phyloP scores from a whole-genome alignment of 2,329 filamentous ascomycete species.

The Penicillium sp. region DNA sequence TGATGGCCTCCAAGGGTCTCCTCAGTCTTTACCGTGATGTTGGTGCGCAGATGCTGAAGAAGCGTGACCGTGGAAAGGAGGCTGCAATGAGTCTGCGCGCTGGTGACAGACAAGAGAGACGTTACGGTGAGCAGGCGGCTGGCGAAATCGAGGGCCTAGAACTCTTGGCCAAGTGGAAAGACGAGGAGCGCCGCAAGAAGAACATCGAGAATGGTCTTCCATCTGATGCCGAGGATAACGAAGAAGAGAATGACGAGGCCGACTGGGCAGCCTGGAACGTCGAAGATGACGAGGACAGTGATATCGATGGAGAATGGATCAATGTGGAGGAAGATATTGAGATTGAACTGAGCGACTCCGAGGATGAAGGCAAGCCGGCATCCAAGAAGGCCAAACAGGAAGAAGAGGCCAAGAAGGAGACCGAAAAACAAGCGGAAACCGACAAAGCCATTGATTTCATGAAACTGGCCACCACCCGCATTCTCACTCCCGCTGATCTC shows the following conservation, averaged over 20 bases:
- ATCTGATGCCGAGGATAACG: conserved; percentile 59
- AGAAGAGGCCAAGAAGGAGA: conserved; percentile 31
- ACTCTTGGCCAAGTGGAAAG: conserved; percentile 87
- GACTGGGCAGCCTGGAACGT: conserved; percentile 61
- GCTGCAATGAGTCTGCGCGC: conserved; percentile 77
- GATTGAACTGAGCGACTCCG: conserved; percentile 69
- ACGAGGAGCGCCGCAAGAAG: conserved; percentile 76
- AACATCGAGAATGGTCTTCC: conserved; percentile 66
- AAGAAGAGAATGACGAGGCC: conserved; percentile 60
- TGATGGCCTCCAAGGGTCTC: conserved; percentile 95
- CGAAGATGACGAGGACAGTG: conserved; percentile 56
- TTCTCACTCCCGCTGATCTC: conserved; percentile 94
- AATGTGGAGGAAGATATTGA: conserved; percentile 80
- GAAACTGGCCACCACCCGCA: conserved; percentile 84
- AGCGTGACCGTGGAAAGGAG: conserved; percentile 86
- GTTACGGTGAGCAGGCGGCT: conserved; percentile 76
- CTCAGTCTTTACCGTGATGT: conserved; percentile 89
- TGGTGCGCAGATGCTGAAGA: conserved; percentile 81
- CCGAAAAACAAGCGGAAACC: conserved; percentile 37
- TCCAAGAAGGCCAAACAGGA: conserved; percentile 63
- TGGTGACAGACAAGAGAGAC: conserved; percentile 71
- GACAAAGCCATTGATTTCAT: conserved; percentile 36
- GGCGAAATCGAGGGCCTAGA: conserved; percentile 91
- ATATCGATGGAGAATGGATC: conserved; percentile 88
- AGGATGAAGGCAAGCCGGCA: conserved; percentile 63